These are phyloP conservation scores for Leccinum uliginosum DNA, from an alignment of 768 basidiomycete species.

Conservation along the genomic window DNA sequence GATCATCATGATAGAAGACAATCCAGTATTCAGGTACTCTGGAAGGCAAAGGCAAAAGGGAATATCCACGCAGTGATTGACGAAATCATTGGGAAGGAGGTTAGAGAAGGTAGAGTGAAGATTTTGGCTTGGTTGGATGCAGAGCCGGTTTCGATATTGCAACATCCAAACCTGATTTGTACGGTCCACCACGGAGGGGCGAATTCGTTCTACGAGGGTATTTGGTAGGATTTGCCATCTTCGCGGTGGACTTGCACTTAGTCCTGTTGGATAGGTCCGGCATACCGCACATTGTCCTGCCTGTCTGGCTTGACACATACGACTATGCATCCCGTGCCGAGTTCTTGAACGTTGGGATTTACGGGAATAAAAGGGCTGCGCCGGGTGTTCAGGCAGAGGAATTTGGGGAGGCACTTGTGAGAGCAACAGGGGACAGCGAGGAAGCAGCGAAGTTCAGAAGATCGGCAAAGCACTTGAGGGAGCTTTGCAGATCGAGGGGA, in stretches of 20 bases:
- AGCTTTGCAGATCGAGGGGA: constrained; percentile 1
- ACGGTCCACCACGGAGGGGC: constrained; percentile 4
- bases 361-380: not conserved
- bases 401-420: constrained; percentile 4
- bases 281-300: not conserved
- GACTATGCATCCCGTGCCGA: not conserved
- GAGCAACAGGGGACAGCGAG: not conserved
- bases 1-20: not conserved
- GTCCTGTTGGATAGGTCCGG: constrained; percentile 8
- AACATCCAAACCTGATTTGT: constrained; percentile 4
- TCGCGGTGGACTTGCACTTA: not conserved
- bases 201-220: constrained; percentile 5
- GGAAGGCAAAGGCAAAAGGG: constrained; percentile 28
- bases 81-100: constrained; percentile 2
- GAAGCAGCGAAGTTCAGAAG: constrained; percentile 3
- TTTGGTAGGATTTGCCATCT: not conserved
- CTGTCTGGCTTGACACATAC: too few species aligned
- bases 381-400: constrained; percentile 6
- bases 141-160: constrained; percentile 11
- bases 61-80: not conserved
- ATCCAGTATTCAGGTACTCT: constrained; percentile 9
- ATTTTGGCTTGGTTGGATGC: constrained; percentile 10
- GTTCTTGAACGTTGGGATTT: constrained; percentile 9
- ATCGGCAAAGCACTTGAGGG: constrained; percentile 3
- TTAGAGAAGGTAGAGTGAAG: constrained; percentile 8